Conservation (phyloP, 148 eudicot species). For the Suaeda aralocaspica region DNA sequence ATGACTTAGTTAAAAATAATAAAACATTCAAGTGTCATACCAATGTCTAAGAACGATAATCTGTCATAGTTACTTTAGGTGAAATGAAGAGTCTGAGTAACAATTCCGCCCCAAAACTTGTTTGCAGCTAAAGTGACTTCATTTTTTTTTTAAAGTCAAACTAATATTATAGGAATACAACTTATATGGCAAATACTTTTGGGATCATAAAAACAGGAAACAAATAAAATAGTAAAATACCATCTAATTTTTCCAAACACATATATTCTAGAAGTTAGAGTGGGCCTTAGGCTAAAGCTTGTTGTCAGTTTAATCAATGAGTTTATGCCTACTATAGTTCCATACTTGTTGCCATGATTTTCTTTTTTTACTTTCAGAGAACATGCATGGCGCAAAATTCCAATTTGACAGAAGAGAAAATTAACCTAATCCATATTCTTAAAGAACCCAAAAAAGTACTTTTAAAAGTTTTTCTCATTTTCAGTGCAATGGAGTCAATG, state of each 20-base stretch:
- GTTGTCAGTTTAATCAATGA: conserved; percentile 19
- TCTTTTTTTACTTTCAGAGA: conserved; percentile 21
- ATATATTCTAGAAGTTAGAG: conserved; percentile 8
- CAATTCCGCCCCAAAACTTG: too few relatives aligned
- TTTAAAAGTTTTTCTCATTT: conserved; percentile 24
- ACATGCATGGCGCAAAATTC: conserved; percentile 26
- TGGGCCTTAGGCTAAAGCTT: conserved; percentile 18
- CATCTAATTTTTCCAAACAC: too few relatives aligned
- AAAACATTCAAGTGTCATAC: too few relatives aligned
- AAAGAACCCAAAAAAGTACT: conserved; percentile 17
- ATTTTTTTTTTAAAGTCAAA: conserved; percentile 25
- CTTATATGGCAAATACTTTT: background rate
- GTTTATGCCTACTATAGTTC: conserved; percentile 15
- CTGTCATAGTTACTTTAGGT: too few relatives aligned
- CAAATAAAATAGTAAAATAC: too few relatives aligned
- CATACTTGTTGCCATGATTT: conserved; percentile 27
- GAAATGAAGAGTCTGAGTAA: too few relatives aligned
- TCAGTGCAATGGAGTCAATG: conserved; percentile 24
- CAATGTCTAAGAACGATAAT: too few relatives aligned
- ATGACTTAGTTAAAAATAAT: too few relatives aligned
- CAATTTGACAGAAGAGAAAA: conserved; percentile 28
- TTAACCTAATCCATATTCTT: conserved; percentile 26
- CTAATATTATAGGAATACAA: conserved; percentile 3
- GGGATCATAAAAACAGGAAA: conserved; percentile 14
- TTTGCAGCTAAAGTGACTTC: conserved; percentile 12